Base-by-base conservation (phyloP, 1,284 basidiomycete genomes). In the Malassezia psittaci region DNA sequence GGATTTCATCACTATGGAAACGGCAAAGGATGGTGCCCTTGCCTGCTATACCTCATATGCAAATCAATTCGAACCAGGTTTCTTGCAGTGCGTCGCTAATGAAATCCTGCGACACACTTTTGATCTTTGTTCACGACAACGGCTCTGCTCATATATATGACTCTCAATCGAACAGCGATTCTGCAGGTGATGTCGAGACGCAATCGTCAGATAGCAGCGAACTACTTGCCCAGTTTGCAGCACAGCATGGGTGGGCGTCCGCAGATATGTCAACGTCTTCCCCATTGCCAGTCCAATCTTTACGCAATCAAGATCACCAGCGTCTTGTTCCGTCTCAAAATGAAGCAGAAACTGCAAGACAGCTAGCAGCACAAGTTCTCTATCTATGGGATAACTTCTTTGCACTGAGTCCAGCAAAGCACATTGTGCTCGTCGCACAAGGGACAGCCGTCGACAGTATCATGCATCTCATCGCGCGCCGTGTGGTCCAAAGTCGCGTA, bases 321-420 rank as follows among this genome's bases (percentile, higher is more conserved):
- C 19, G 29, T 6, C 29, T 34, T 5, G 15, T 39, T n/a, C 38
- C 36, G 15, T 39, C 33, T 11, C 11, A 33, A 6, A 33, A 11
- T 19, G 43, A 45, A 12, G 43, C 11, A 9, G 43, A 21, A 13
- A 13, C 18, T 38, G 21, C 29, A 6, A 79, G 81, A 46, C 76
- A 78, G 37, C 79, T 79, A 16, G 79, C 77, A 40, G 82, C 86
- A 32, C 77, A 90, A 19, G 75, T 91, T 57, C 79, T 80, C 7
- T 93, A 93, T 69, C 74, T 96, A 3, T 98, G 93, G 93, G 91
- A 96, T 76, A 93, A 96, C 72, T 89, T 90, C 63, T 80, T 94
- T 52, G 82, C 87, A 88, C 90, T 46, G 1, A 57, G 48, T 2
- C 41, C 48, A 3, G 85, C 85, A 4, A 79, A 81, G 43, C 80